phyloP scores from a whole-genome alignment of 2,329 filamentous ascomycete species.

The Cordyceps javanica region DNA sequence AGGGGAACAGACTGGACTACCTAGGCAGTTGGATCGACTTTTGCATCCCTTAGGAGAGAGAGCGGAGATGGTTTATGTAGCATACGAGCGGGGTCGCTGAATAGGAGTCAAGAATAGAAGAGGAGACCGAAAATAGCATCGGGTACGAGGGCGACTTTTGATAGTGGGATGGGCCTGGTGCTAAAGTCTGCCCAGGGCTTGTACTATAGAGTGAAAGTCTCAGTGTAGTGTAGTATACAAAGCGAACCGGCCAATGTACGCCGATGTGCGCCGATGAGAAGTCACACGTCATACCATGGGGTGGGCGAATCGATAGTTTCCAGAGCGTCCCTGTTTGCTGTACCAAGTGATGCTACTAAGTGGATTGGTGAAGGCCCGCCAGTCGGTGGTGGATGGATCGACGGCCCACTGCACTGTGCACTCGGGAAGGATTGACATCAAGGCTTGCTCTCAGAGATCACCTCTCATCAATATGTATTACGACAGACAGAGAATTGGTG shows the following conservation, averaged over 20 bases:
- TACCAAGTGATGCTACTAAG: no score
- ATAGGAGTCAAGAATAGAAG: neutral
- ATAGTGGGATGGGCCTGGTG: no score
- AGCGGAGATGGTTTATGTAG: neutral
- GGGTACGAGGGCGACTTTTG: no score
- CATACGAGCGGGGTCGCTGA: neutral
- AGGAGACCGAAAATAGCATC: no score
- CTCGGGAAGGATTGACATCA: no score
- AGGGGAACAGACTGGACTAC: constrained; percentile 64
- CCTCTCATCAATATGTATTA: no score
- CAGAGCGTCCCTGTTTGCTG: neutral
- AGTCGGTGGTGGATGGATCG: no score
- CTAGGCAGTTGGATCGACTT: constrained; percentile 88
- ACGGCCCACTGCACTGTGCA: no score
- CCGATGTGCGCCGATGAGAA: neutral
- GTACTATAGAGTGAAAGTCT: neutral
- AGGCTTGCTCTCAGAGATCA: no score
- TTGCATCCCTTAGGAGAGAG: constrained; percentile 51
- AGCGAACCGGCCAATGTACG: neutral
- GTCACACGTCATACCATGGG: neutral
- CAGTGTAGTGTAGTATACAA: neutral
- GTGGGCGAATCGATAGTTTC: neutral
- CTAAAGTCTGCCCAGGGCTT: no score
- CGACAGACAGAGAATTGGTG: no score
- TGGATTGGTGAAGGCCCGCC: no score